Conservation (phyloP, 257 asterid species). For the Solanum chiquidenum region DNA sequence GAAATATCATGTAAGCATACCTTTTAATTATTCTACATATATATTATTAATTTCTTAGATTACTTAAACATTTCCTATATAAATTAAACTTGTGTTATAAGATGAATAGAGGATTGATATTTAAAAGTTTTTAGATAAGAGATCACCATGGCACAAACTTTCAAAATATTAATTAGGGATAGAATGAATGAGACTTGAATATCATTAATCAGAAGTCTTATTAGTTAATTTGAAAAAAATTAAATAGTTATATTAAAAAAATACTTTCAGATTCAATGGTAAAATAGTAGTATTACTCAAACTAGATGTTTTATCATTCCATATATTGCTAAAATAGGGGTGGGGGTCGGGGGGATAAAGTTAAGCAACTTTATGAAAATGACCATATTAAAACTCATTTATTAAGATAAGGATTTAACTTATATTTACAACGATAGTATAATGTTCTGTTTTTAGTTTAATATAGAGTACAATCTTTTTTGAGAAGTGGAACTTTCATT, state of each 20-base stretch:
- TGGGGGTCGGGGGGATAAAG: background rate
- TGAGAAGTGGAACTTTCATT: background rate
- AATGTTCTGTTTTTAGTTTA: background rate
- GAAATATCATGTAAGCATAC: conserved; percentile 34
- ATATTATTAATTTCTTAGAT: background rate
- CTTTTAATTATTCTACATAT: background rate
- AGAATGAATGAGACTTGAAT: background rate
- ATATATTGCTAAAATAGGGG: background rate
- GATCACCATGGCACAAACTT: background rate
- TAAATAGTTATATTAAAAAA: background rate
- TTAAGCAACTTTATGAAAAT: background rate
- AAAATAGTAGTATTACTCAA: background rate
- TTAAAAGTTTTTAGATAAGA: background rate
- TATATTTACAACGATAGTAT: background rate
- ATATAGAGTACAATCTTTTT: too few relatives aligned
- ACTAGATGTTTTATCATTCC: background rate
- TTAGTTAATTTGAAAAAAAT: background rate
- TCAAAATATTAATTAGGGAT: background rate
- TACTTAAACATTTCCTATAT: background rate
- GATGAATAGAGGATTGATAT: background rate
- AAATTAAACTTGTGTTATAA: background rate
- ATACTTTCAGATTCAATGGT: background rate
- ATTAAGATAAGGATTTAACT: background rate
- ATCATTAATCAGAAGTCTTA: background rate
- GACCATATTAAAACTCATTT: background rate